Conservation (phyloP, 371 early-diverging fungal genomes). For the Apophysomyces trapeziformis region DNA sequence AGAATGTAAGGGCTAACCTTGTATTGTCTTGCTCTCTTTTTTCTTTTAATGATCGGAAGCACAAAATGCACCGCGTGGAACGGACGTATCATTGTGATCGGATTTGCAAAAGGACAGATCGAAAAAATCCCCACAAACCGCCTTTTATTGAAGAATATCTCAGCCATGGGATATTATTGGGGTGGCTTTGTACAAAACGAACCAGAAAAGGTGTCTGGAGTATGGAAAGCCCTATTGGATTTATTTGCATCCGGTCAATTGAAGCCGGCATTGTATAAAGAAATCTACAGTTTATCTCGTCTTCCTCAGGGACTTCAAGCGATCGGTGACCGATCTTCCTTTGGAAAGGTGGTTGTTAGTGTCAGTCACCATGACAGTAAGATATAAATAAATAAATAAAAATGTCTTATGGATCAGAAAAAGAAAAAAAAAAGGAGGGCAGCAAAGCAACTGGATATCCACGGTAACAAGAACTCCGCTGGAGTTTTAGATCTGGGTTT, state of each 20-base stretch:
- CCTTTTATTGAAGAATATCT: conserved; percentile 82
- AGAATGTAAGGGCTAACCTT: too few relatives aligned
- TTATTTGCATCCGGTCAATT: conserved; percentile 66
- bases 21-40: background rate
- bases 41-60: conserved; percentile 20
- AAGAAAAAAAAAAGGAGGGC: background rate
- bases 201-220: conserved; percentile 62
- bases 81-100: conserved; percentile 84
- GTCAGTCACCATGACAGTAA: conserved; percentile 44
- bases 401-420: background rate
- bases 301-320: conserved; percentile 74
- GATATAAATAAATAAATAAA: background rate
- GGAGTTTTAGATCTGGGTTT: conserved; percentile 4
- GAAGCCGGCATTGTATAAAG: conserved; percentile 74
- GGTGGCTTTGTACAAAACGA: conserved; percentile 77
- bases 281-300: conserved; percentile 69
- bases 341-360: conserved; percentile 79
- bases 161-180: conserved; percentile 70
- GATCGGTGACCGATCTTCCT: conserved; percentile 73
- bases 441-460: background rate
- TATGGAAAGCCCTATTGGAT: conserved; percentile 76
- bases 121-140: conserved; percentile 85
- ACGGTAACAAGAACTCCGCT: background rate
- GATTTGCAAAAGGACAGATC: conserved; percentile 84
- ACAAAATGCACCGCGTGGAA: conserved; percentile 85